Evolutionary conservation across 306 rosid genomes (phyloP), one percentile per base, ranked within the genome.

Genomic region (Geum urbanum): DNA sequence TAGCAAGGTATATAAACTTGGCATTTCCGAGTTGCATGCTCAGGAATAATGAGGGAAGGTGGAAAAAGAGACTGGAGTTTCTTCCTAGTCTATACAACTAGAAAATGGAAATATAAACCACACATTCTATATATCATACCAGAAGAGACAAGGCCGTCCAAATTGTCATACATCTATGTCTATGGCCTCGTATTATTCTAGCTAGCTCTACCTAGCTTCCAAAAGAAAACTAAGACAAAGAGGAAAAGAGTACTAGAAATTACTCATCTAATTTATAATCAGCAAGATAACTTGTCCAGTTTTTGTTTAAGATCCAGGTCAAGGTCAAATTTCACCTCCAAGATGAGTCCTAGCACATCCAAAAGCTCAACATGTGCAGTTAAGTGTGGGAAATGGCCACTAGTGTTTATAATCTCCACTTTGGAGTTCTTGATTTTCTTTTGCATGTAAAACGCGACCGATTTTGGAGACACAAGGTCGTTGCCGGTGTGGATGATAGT

Each of bases 311-410:
- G 58, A 49, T 27, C n/a, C 44, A 66, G 41, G 4, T 73, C n/a
- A 50, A 66, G 41, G 5, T 73, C 80, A 74, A 82, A 70, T 56
- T 56, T 7, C 56, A 76, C 66, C 54, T 86, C 89, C 59, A 84
- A 73, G 73, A 80, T 78, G 24, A 73, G 82, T 67, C 80, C 79
- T 9, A 94, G 75, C 69, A 86, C 85, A 70, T 87, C 86, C 77
- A 88, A 89, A 18, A 94, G 73, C 74, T 83, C 79, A 64, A 80
- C 80, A 20, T 74, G 92, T 2, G 99, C 87, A 71, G 96, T 94
- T 35, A 94, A 63, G 56, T 85, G 91, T 53, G 99, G 99, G 78
- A 87, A 87, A 69, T 94, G 99, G 0, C 97, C 97, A 14, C 55
- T 8, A 9, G 79, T 19, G 8, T 79, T 79, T 4, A 94, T 71